Percentiles rank a stretch among this genome's conserved stretches.
phyloP scores from a whole-genome alignment of 2,329 filamentous ascomycete species.

The Coleophoma crateriformis region DNA sequence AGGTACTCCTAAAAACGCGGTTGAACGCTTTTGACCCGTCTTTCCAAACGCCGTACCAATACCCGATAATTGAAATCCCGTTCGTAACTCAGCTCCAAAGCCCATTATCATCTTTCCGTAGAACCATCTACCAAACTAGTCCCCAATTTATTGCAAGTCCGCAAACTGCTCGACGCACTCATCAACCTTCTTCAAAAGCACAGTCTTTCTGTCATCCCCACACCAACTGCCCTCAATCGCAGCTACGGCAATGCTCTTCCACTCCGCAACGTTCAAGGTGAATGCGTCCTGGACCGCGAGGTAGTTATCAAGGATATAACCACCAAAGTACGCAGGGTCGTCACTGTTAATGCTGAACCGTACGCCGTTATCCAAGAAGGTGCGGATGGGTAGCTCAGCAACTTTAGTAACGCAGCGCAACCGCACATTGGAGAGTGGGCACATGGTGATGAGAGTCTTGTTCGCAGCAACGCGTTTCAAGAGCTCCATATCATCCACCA shows the following conservation, averaged over 20 bases:
- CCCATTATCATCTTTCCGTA: no score
- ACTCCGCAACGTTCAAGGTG: slow-evolving; percentile 55
- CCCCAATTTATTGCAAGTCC: neutral
- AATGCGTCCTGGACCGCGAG: slow-evolving; percentile 71
- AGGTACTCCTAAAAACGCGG: no score
- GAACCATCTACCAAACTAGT: no score
- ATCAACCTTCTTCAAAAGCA: slow-evolving; percentile 44
- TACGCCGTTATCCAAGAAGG: slow-evolving; percentile 37
- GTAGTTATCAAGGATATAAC: slow-evolving; percentile 71
- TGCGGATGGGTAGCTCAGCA: slow-evolving; percentile 37
- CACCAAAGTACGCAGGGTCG: slow-evolving; percentile 57
- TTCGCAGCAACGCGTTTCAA: slow-evolving; percentile 51
- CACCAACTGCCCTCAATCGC: slow-evolving; percentile 69
- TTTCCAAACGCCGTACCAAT: no score
- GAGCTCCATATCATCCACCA: slow-evolving; percentile 54
- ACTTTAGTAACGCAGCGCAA: slow-evolving; percentile 38
- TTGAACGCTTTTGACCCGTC: no score
- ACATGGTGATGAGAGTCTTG: slow-evolving; percentile 61
- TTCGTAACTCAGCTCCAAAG: no score
- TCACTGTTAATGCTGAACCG: slow-evolving; percentile 42
- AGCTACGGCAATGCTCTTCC: slow-evolving; percentile 56
- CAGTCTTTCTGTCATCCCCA: slow-evolving; percentile 52
- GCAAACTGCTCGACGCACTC: slow-evolving; percentile 25
- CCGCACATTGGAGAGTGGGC: slow-evolving; percentile 67
- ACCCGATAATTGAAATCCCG: no score